These are phyloP conservation scores for Tetrahymena malaccensis DNA, from an alignment of 73 alveolate species.

Conservation along the genomic window DNA sequence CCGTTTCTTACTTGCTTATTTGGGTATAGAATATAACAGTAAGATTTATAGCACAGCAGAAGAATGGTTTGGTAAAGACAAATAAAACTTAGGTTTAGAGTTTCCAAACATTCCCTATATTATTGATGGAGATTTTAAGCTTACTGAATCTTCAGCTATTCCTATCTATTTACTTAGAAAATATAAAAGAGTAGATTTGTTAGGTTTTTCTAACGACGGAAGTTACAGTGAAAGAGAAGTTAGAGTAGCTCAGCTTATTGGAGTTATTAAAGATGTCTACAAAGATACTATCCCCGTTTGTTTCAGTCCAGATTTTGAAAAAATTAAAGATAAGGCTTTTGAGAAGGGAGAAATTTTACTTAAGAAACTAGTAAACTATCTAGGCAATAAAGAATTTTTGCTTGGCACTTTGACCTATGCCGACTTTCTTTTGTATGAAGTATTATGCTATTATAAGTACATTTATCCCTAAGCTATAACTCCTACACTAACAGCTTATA, in stretches of 20 bases:
- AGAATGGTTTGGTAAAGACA: slow-evolving; percentile 8
- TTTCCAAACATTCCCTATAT: slow-evolving; percentile 33
- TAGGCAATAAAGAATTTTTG: not conserved
- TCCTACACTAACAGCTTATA: not conserved
- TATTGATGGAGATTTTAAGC: slow-evolving; percentile 27
- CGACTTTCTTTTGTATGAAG: not conserved
- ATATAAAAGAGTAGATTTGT: not conserved
- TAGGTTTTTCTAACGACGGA: not conserved
- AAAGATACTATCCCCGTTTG: not conserved
- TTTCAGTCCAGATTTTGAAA: not conserved
- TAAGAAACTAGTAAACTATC: not conserved
- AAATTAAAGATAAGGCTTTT: not conserved
- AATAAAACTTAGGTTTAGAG: slow-evolving; percentile 5
- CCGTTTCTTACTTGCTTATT: not conserved
- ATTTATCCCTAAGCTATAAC: not conserved
- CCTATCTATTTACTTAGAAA: not conserved
- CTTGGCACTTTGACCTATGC: not conserved
- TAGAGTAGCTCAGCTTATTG: not conserved
- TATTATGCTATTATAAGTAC: not conserved
- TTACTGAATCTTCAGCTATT: slow-evolving; percentile 25
- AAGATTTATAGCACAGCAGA: not conserved
- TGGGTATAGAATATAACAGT: not conserved
- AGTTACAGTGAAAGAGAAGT: not conserved
- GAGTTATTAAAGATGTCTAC: not conserved
- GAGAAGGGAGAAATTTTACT: not conserved